Evolutionary conservation across 129 eudicot species (phyloP), one percentile per base, ranked within the genome.

Genomic region (Chrysanthemum makinoi): DNA sequence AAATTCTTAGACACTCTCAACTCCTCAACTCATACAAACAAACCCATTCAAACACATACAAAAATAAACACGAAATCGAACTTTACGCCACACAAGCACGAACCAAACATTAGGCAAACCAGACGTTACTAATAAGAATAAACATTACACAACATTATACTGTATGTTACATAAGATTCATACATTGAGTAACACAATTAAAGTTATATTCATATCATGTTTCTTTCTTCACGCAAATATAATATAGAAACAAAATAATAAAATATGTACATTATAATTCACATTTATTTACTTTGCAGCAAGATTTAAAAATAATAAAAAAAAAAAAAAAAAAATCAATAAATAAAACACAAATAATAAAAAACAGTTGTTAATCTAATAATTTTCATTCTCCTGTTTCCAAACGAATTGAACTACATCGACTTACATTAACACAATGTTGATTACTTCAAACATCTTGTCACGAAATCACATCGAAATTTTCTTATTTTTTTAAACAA

Each of bases 51-150:
- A 33, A 35, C 43, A 5, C 43, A 35, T 6, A 35, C 2, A 39
- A 22, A 22, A 1, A 26, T 4, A 9, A 28, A 2, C 66, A 61
- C 18, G 17, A 33, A 63, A 35, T 60, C 30, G 14, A 60, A 39
- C 30, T 24, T 28, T 60, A 63, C 50, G 52, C 70, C 53, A 71
- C 15, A 6, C 66, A 57, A 71, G 35, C 75, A 71, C 13, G 46
- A 70, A 70, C 75, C 56, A 70, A 70, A 70, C 48, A 44, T 70
- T 56, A 70, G 75, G 75, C 75, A 70, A 56, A 70, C 66, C 55
- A 22, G 58, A 57, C 64, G 16, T 43, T 44, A 33, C 5, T 33
- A 57, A 19, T 20, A n/a, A 64, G 17, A 64, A 0, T 4, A 60
- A 12, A 28, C 33, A 28, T 28, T 28, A 33, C 39, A 33, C 15